These are phyloP conservation scores for Blastocrithidia nonstop DNA, from an alignment of 208 protist genomes.

Conservation along the genomic window DNA sequence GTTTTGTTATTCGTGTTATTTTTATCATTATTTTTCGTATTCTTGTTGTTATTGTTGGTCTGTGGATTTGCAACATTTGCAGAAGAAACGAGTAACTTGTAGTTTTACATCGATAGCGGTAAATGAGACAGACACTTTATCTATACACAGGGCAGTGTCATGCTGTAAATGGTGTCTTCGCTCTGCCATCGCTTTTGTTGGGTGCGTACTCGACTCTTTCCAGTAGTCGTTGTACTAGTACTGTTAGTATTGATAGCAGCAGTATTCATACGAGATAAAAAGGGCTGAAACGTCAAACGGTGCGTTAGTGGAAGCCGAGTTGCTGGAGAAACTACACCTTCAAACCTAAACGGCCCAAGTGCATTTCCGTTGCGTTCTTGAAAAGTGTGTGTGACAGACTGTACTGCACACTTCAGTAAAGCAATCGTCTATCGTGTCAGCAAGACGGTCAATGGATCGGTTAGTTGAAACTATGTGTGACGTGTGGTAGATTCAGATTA, in stretches of 20 bases:
- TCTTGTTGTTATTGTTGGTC: constrained; percentile 2
- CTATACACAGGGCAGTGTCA: constrained; percentile 44
- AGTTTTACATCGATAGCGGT: constrained; percentile 34
- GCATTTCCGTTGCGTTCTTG: no score
- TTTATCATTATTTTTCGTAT: not conserved
- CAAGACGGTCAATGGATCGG: constrained; percentile 39
- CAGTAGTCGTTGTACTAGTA: constrained; percentile 5
- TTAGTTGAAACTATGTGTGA: constrained; percentile 50
- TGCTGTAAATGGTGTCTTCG: constrained; percentile 49
- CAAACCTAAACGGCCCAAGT: no score
- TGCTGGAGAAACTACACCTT: constrained; percentile 6
- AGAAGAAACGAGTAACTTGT: no score
- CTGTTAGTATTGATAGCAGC: not conserved
- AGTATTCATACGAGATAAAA: not conserved
- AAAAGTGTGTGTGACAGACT: not conserved
- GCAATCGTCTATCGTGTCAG: constrained; percentile 27
- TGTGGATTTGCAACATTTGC: no score
- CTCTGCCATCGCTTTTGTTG: constrained; percentile 73
- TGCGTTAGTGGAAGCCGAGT: not conserved
- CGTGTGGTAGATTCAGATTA: constrained; percentile 44
- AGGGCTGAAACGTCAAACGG: no score
- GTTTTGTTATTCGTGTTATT: no score
- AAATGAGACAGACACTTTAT: constrained; percentile 42
- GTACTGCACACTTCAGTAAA: constrained; percentile 8
- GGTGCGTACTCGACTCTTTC: constrained; percentile 38